Evolutionary conservation across 768 basidiomycete species (phyloP), one percentile per base, ranked within the genome.

Genomic region (Suillus hirtellus): DNA sequence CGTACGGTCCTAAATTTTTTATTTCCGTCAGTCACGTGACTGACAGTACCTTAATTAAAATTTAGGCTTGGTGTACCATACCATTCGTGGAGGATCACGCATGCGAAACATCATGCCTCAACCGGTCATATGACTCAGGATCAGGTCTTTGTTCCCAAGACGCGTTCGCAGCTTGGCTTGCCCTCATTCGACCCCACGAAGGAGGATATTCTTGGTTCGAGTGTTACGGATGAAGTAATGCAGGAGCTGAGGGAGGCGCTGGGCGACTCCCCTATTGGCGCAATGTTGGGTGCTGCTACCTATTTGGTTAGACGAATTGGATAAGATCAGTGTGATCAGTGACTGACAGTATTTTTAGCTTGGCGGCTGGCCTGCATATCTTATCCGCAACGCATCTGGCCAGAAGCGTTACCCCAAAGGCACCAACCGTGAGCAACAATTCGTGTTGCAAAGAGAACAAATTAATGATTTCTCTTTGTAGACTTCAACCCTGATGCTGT

Each of bases 1-100:
- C 84, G 93, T 93, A 72, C 66, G 89, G 73, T 43, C 52, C 64
- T 60, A 31, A 58, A 31, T 66, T 56, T 35, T 68, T 60, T 61
- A 53, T 31, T 15, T 35, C 27, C 34, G 3, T 12, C 24, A 24
- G 59, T 71, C 66, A 75, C 70, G 71, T 73, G 71, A 69, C 46
- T 68, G 24, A 71, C 54, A 31, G 43, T 17, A 66, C 66, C 65
- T 70, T 38, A 65, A 93, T 49, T 49, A 49, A 46, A n/a, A 11
- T 31, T 35, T 53, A 53, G 93, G 60, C 86, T 98, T 63, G 90
- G 96, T 55, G 96, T 99, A 15, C 96, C 96, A 6, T 99, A 94
- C 79, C 95, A 98, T 73, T 92, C 94, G 5, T 99, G 96, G 96
- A 85, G 94, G 66, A 93, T 97, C 72, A 89, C 88, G 4, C 96